These are phyloP conservation scores for Cutaneotrichosporon daszewskae DNA, from an alignment of 1,284 basidiomycete species.

Conservation along the genomic window DNA sequence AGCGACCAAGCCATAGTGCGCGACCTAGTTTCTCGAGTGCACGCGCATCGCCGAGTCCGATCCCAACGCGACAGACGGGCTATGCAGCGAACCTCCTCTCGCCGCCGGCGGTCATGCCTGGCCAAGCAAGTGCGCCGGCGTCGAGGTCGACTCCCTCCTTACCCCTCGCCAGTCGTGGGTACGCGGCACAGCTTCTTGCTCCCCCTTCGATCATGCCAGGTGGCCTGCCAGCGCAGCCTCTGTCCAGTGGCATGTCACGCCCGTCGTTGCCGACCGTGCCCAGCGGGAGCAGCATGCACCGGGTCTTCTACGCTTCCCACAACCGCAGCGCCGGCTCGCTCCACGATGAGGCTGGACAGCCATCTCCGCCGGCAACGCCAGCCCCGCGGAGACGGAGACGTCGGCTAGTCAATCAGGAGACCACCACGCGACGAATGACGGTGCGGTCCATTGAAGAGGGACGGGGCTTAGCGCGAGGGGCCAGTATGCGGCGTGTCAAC, in stretches of 20 bases:
- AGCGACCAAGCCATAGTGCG: too few species aligned
- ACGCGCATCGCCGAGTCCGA: too few species aligned
- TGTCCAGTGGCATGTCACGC: too few species aligned
- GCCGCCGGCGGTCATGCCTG: slow-evolving; percentile 37
- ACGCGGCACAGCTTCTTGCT: slow-evolving; percentile 31
- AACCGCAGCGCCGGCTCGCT: too few species aligned
- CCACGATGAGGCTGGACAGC: too few species aligned
- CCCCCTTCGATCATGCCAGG: slow-evolving; percentile 39
- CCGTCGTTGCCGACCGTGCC: too few species aligned
- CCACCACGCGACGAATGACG: slow-evolving; percentile 18
- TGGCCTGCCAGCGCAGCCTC: slow-evolving; percentile 10
- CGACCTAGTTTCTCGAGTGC: too few species aligned
- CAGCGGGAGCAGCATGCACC: too few species aligned
- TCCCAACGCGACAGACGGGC: not conserved
- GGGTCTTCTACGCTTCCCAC: too few species aligned
- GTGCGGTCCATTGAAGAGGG: slow-evolving; percentile 38
- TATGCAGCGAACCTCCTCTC: slow-evolving; percentile 35
- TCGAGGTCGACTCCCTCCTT: not conserved
- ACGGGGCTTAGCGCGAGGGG: slow-evolving; percentile 35
- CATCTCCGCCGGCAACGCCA: too few species aligned
- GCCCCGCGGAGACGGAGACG: too few species aligned
- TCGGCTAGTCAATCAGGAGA: slow-evolving; percentile 4
- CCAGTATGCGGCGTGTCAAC: slow-evolving; percentile 41
- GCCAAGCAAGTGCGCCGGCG: not conserved
- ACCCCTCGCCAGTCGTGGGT: slow-evolving; percentile 10